Percentiles rank a stretch among this genome's conserved stretches.
phyloP scores from a whole-genome alignment of 225 moss, liverwort and hornwort species.

The Polytrichum formosum region DNA sequence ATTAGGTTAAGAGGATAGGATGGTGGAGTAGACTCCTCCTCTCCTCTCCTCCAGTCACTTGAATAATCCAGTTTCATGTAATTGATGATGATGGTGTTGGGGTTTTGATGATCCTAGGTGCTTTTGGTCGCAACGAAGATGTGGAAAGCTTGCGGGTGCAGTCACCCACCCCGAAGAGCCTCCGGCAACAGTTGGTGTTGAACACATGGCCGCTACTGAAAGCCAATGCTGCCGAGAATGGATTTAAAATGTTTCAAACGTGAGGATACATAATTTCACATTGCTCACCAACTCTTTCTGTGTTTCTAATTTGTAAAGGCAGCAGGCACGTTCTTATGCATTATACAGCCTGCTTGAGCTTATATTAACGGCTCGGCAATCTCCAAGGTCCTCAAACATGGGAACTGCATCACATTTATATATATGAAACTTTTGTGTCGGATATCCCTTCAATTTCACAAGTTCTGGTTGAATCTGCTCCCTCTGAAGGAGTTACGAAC shows the following conservation, averaged over 20 bases:
- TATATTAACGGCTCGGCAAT: too few relatives aligned
- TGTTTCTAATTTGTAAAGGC: too few relatives aligned
- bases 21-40: too few relatives aligned
- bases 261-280: not conserved
- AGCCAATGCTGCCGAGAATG: conserved; percentile 10
- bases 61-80: not conserved
- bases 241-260: conserved; percentile 7
- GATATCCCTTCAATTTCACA: too few relatives aligned
- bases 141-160: conserved; percentile 1
- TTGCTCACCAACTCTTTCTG: not conserved
- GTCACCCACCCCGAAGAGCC: not conserved
- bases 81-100: not conserved
- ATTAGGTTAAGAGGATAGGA: too few relatives aligned
- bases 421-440: too few relatives aligned
- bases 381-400: too few relatives aligned
- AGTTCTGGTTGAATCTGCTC: too few relatives aligned
- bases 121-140: conserved; percentile 1
- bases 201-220: conserved; percentile 5
- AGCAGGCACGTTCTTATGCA: too few relatives aligned
- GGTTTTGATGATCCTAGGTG: not conserved
- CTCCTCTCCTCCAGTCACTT: not conserved
- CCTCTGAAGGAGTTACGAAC: too few relatives aligned
- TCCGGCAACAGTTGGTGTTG: conserved; percentile 4
- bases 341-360: too few relatives aligned
- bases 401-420: too few relatives aligned